A percentile compares a stretch with the other conserved stretches of the same genome.
Evolutionary conservation across 108 stramenopile species (phyloP).

Genomic region (Conticribra guillardii): DNA sequence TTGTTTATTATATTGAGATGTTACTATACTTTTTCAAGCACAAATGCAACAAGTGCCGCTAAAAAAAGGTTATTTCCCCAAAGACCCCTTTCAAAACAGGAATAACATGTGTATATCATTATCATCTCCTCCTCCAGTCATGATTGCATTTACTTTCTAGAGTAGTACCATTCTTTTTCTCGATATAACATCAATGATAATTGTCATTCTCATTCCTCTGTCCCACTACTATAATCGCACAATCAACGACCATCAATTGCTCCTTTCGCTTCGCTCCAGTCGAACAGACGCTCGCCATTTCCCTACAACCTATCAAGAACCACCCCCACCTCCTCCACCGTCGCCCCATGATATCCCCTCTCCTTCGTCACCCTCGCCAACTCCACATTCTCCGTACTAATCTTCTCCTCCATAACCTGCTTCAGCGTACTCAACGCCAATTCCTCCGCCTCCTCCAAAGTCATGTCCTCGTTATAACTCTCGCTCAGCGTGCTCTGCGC

Average conservation of each 20-base stretch:
- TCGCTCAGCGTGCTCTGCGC: slow-evolving; percentile 96
- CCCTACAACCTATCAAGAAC: slow-evolving; percentile 75
- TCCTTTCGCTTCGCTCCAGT: neutral
- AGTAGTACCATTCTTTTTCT: too few relatives aligned
- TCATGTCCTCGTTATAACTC: slow-evolving; percentile 92
- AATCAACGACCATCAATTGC: neutral
- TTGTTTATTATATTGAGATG: too few relatives aligned
- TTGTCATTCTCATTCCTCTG: too few relatives aligned
- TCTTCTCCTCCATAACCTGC: slow-evolving; percentile 99
- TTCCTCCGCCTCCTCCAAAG: slow-evolving; percentile 94
- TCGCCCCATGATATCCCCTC: slow-evolving; percentile 89
- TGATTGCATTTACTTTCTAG: too few relatives aligned
- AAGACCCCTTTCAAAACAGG: too few relatives aligned
- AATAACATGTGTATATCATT: too few relatives aligned
- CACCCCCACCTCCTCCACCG: slow-evolving; percentile 82
- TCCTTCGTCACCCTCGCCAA: slow-evolving; percentile 92
- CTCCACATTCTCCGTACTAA: slow-evolving; percentile 95
- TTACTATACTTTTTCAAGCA: too few relatives aligned
- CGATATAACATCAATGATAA: too few relatives aligned
- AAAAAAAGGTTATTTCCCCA: too few relatives aligned
- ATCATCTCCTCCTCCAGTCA: too few relatives aligned
- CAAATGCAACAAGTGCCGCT: too few relatives aligned
- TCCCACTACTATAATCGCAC: too few relatives aligned
- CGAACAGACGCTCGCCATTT: neutral
- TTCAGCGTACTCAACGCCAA: slow-evolving; percentile 93